These are phyloP conservation scores for Chenopodium formosanum DNA, from an alignment of 148 eudicot genomes.

Conservation along the genomic window DNA sequence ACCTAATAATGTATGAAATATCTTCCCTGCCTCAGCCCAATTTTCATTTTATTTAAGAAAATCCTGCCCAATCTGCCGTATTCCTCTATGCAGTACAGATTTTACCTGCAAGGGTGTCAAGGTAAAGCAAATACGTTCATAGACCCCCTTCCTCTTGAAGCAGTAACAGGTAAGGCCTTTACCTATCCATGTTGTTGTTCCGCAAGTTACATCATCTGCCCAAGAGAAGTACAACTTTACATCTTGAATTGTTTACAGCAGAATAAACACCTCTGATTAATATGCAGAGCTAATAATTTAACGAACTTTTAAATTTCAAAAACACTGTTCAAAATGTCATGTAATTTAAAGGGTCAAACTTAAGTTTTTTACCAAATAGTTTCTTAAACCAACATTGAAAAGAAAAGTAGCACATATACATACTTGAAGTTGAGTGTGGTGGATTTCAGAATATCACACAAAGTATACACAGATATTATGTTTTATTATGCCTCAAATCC, in stretches of 20 bases:
- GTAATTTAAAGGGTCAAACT: not conserved
- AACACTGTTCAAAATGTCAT: not conserved
- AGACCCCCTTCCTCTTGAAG: conserved; percentile 62
- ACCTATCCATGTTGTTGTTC: conserved; percentile 55
- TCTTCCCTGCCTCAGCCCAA: not conserved
- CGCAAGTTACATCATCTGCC: conserved; percentile 69
- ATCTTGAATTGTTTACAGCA: not conserved
- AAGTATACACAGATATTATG: not conserved
- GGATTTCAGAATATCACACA: not conserved
- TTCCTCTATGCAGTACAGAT: not conserved
- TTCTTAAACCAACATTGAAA: not conserved
- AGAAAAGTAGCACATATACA: not conserved
- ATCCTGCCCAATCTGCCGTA: not conserved
- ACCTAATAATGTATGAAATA: not conserved
- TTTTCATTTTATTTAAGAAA: too few relatives aligned
- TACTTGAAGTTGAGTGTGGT: not conserved
- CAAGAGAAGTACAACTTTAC: not conserved
- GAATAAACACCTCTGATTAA: not conserved
- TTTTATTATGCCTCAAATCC: not conserved
- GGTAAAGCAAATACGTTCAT: conserved; percentile 51
- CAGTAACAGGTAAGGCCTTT: conserved; percentile 75
- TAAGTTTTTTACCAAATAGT: not conserved
- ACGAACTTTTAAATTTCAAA: not conserved
- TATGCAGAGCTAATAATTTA: not conserved
- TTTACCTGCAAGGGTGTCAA: conserved; percentile 67